A percentile compares a stretch with the other conserved stretches of the same genome.
Evolutionary conservation across 306 rosid species (phyloP).

Genomic region (Inga leiocalycina): DNA sequence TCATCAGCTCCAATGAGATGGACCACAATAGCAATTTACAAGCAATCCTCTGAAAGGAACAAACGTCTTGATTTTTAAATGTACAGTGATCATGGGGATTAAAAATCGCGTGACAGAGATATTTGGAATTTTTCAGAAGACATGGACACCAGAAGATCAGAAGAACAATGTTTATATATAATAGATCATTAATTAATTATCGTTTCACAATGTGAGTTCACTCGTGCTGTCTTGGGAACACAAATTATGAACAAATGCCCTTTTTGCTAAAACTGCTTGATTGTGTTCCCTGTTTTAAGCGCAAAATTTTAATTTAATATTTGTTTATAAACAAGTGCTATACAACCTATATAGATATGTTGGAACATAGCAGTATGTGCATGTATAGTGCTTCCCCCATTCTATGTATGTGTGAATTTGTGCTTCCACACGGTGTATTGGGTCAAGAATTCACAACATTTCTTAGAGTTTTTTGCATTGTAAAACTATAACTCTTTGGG

Average conservation of each 20-base stretch:
- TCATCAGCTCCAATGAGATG: neutral
- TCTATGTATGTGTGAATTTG: conserved; percentile 46
- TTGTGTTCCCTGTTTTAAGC: conserved; percentile 48
- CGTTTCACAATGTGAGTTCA: conserved; percentile 49
- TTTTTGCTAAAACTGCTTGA: conserved; percentile 47
- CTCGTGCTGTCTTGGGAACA: conserved; percentile 86
- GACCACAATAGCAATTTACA: conserved; percentile 9
- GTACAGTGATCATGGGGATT: conserved; percentile 60
- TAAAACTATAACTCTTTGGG: neutral
- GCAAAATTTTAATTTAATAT: conserved; percentile 16
- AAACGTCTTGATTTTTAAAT: neutral
- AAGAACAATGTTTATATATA: conserved; percentile 36
- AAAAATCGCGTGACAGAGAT: conserved; percentile 49
- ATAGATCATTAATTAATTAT: conserved; percentile 14
- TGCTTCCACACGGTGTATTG: conserved; percentile 38
- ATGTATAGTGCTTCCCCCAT: conserved; percentile 53
- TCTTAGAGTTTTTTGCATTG: neutral
- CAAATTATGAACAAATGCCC: conserved; percentile 42
- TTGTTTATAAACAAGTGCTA: conserved; percentile 14
- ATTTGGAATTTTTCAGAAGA: conserved; percentile 60
- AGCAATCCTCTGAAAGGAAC: neutral
- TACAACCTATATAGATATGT: neutral
- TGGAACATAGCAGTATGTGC: conserved; percentile 30
- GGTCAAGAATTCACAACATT: conserved; percentile 37
- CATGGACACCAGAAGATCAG: conserved; percentile 60